Conservation (phyloP, 2,329 filamentous ascomycete species). For the Fusarium sp. region DNA sequence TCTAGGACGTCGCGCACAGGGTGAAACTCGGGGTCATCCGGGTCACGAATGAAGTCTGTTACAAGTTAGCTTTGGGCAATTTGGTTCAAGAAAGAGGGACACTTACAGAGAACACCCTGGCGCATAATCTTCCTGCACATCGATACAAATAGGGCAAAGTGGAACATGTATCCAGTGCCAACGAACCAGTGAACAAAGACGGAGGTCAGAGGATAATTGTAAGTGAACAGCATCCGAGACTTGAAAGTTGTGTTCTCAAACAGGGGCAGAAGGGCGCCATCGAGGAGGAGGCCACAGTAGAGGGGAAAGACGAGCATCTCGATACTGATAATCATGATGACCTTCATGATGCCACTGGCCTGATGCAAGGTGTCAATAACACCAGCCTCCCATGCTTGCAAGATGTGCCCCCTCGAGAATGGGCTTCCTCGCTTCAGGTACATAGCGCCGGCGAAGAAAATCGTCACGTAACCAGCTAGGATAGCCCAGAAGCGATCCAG, state of each 20-base stretch:
- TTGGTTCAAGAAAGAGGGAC: not conserved
- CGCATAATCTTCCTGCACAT: conserved; percentile 99
- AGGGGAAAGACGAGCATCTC: conserved; percentile 98
- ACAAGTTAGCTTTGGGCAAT: conserved; percentile 15
- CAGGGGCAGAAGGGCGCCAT: conserved; percentile 86
- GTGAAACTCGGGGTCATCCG: conserved; percentile 97
- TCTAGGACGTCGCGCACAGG: conserved; percentile 97
- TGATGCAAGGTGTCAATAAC: conserved; percentile 88
- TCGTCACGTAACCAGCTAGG: conserved; percentile 80
- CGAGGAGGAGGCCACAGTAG: conserved; percentile 92
- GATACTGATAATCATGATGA: conserved; percentile 97
- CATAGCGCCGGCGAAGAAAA: conserved; percentile 78
- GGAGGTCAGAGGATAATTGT: conserved; percentile 84
- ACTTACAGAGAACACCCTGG: conserved; percentile 88
- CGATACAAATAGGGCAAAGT: conserved; percentile 97
- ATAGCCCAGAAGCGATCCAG: conserved; percentile 78
- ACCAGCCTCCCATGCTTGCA: conserved; percentile 76
- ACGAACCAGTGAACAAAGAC: conserved; percentile 99
- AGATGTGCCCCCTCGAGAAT: conserved; percentile 67
- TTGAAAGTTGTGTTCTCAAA: conserved; percentile 84
- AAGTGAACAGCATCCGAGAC: conserved; percentile 82
- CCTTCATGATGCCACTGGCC: conserved; percentile 96
- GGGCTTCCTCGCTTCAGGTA: conserved; percentile 82
- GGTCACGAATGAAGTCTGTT: conserved; percentile 93
- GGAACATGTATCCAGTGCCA: conserved; percentile 99